Base-by-base conservation (phyloP, 2,329 filamentous ascomycete species). In the Ploettnerulaceae sp. region DNA sequence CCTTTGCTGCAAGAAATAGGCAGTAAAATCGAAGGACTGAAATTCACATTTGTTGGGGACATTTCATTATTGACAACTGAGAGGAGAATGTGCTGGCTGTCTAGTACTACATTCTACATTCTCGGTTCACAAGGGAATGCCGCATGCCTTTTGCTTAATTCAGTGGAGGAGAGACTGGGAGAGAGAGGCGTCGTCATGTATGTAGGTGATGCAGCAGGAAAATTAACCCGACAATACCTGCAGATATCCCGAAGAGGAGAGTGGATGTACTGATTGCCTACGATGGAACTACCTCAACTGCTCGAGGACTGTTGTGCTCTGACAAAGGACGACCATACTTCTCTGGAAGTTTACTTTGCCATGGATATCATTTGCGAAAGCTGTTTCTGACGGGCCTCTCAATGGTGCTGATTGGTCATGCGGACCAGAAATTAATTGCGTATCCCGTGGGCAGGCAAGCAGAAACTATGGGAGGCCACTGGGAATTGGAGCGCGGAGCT, bases 401-500 rank as follows among this genome's bases (percentile, higher is more conserved):
- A 7, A 71, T 71, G 68, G 64, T 71, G 3, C 71, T 69, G 69
- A 67, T 67, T 8, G 69, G 70, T 3, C 69, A 71, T 45, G 70
- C 68, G 1, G 66, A 72, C 47, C 69, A 71, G 46, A 71, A 71
- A 34, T 71, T 71, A 59, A 71, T 72, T 51, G 69, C 69, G 4
- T 72, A 72, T 45, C 70, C 68, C 1, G 71, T 72, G 31, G 66
- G 65, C 8, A 60, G 64, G 15, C 62, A 66, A 12, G 63, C 66
- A 3, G 59, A 60, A 57, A 59, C 14, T 59, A 60, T 3, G 66
- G 66, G 26, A 67, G 65, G 34, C 67, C 64, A 5, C 53, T 72
- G 4, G 67, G 6, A 72, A 72, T 44, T 72, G 70, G 69, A 71
- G 72, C 35, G 69, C 69, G 3, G 69, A 72, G 52, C 53, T 71